phyloP scores from a whole-genome alignment of 1,139 yeast genomes.

The Yamadazyma atmosphaerica region DNA sequence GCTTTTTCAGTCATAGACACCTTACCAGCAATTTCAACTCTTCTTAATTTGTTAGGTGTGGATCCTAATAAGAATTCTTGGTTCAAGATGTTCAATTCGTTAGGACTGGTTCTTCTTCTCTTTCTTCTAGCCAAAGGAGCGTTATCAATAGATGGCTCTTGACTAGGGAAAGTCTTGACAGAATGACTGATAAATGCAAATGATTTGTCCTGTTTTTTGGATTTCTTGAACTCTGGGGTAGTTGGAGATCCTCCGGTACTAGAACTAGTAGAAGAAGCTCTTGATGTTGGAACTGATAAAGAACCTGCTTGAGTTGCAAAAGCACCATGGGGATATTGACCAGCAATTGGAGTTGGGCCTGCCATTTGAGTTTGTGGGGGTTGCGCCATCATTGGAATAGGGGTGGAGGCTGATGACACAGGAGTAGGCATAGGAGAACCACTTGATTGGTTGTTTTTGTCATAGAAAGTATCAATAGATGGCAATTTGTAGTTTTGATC shows the following conservation, averaged over 20 bases:
- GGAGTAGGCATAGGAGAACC: conserved; percentile 3
- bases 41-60: conserved; percentile 77
- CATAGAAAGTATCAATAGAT: conserved; percentile 22
- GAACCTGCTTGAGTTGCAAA: conserved; percentile 1
- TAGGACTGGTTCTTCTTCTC: conserved; percentile 91
- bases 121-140: conserved; percentile 90
- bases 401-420: conserved; percentile 13
- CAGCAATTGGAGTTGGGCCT: conserved; percentile 1
- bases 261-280: conserved; percentile 11
- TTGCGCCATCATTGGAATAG: conserved; percentile 3
- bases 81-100: conserved; percentile 78
- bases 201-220: conserved; percentile 31
- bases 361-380: neutral
- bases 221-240: conserved; percentile 11
- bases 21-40: conserved; percentile 71
- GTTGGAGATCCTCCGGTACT: conserved; percentile 5
- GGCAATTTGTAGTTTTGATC: conserved; percentile 26
- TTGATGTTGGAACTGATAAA: conserved; percentile 11
- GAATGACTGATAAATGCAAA: conserved; percentile 93
- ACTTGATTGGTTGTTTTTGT: conserved; percentile 2
- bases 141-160: conserved; percentile 85
- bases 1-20: conserved; percentile 96
- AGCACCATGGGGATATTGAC: neutral
- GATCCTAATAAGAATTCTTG: conserved; percentile 72
- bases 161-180: conserved; percentile 79